Base-by-base conservation (phyloP, 345 rosid species). In the Excoecaria cochinchinensis region DNA sequence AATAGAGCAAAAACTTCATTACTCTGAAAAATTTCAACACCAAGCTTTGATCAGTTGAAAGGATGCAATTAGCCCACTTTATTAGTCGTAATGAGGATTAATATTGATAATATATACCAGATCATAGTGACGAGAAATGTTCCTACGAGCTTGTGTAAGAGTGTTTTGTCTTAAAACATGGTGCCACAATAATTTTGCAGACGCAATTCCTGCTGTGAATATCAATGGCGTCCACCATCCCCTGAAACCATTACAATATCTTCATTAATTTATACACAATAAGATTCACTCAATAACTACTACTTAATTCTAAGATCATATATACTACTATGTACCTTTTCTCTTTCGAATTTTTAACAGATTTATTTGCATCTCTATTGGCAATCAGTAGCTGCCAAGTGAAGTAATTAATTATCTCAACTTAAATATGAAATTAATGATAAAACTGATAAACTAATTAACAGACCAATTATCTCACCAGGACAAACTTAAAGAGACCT, bases 201-300 rank as follows among this genome's bases (percentile, higher is more conserved):
- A 91, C 60, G 93, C 80, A 71, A 91, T 66, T 72, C 88, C 82
- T 0, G 97, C 91, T 5, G 97, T 90, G 47, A 90, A 71, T 55
- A 94, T 74, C 82, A 88, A 61, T 17, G 97, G 97, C 8, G 91
- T 92, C 98, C 97, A 92, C 97, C 98, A 91, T 39, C 97, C 97
- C 84, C 98, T 94, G 62, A n/a, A 57, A 64, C 44, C 72, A 67
- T 31, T 9, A 15, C 42, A 14, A 62, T n/a, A 5, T 0, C 7
- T 44, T 10, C 7, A 6, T 44, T 44, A 44, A 44, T 44, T 44
- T 44, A 44, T 6, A 44, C 7, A 6, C 48, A 6, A 31, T 2
- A 31, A 31, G 31, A 31, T 31, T 31, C 31, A 31, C 31, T 31
- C 1, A 31, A 31, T 31, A 31, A 31, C 2, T 31, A 31, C 31